phyloP scores from a whole-genome alignment of 2,329 filamentous ascomycete species.

The Xylaria sp. region DNA sequence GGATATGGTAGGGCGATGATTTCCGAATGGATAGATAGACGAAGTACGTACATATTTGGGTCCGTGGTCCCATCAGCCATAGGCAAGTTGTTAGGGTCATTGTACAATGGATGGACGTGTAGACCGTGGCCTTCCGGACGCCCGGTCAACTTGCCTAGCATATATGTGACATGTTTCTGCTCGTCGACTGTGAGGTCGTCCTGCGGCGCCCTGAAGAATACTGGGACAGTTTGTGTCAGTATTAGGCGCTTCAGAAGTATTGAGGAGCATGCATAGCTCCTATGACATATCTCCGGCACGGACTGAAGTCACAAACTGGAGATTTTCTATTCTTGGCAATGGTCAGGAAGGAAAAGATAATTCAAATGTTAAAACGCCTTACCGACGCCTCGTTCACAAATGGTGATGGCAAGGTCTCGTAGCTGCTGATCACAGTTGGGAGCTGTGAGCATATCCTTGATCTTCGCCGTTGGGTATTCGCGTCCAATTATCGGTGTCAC shows the following conservation, averaged over 20 bases:
- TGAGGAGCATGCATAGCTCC: background rate
- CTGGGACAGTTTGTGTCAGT: slow-evolving; percentile 22
- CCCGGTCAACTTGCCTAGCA: slow-evolving; percentile 49
- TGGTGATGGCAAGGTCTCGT: slow-evolving; percentile 51
- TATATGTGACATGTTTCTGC: slow-evolving; percentile 50
- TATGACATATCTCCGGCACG: background rate
- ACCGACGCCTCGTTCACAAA: slow-evolving; percentile 50
- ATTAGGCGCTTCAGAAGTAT: background rate
- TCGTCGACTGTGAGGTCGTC: slow-evolving; percentile 50
- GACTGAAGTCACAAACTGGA: background rate
- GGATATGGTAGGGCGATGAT: background rate
- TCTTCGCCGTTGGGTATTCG: slow-evolving; percentile 49
- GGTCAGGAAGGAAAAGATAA: background rate
- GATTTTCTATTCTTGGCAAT: background rate
- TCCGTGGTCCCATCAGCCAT: slow-evolving; percentile 54
- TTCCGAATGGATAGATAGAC: background rate
- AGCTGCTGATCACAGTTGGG: slow-evolving; percentile 49
- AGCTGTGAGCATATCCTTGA: slow-evolving; percentile 49
- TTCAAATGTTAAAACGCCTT: background rate
- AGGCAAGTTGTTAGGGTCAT: slow-evolving; percentile 52
- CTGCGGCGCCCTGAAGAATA: slow-evolving; percentile 49
- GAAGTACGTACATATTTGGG: slow-evolving; percentile 50
- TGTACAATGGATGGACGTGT: slow-evolving; percentile 50
- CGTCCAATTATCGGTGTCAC: slow-evolving; percentile 51
- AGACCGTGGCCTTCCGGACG: slow-evolving; percentile 48